Evolutionary conservation across 164 flowering plant species (phyloP), one percentile per base, ranked within the genome.

Genomic region (Taxillus chinensis): DNA sequence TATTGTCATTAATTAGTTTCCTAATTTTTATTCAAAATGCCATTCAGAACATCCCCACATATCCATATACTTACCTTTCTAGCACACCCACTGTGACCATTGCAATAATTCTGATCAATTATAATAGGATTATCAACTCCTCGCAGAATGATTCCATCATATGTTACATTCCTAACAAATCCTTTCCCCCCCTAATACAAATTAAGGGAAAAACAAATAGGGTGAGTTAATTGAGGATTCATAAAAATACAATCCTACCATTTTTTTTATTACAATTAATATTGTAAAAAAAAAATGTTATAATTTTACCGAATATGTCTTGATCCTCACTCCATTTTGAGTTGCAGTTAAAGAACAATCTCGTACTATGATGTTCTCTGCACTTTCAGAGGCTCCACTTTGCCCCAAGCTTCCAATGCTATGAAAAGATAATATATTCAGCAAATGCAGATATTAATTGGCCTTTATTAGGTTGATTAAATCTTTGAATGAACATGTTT

Each of bases 341-440:
- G 58, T 38, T 15, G 37, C 58, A 55, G 12, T 10, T 1, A 55
- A 55, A 3, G 16, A 0, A 15, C 58, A 55, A 55, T 55, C 5
- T 55, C 37, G 38, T 5, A 55, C 58, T 4, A 1, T 3, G 9
- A 55, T 38, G n/a, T 38, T 5, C 16, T 55, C 58, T 5, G 16
- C 58, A 6, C 5, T 55, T 6, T 55, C 58, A 55, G 8, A 55
- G 5, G 0, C 9, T 38, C 58, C 58, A 7, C 16, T 55, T 11
- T 5, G 37, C 1, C 58, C 58, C 58, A 55, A 55, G 58, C 58
- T 55, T 38, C 58, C 58, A 8, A 55, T 38, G 16, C 58, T 55
- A 38, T 55, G 5, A 55, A n/a, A 48, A 48, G 9, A 11, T 27
- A 48, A 8, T 7, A 48, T 11, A 11, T 7, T 43, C 2, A 43